phyloP scores from a whole-genome alignment of 2,329 filamentous ascomycete species.

The Colletotrichum ledebouriae region DNA sequence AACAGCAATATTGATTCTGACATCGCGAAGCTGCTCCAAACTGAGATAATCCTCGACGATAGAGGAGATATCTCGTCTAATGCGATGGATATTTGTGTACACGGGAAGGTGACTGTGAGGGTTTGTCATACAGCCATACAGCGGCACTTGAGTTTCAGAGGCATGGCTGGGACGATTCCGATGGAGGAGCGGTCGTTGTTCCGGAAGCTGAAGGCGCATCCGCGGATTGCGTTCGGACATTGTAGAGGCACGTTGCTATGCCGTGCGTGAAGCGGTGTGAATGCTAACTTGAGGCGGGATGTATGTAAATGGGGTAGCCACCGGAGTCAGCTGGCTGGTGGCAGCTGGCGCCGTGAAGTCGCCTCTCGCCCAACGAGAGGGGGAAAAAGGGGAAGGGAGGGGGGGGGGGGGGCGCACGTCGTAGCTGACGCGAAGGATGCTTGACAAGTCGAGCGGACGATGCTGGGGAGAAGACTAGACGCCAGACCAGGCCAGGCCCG shows the following conservation, averaged over 20 bases:
- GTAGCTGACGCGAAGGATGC: slow-evolving; percentile 2
- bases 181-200: slow-evolving; percentile 53
- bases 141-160: slow-evolving; percentile 53
- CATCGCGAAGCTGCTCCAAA: slow-evolving; percentile 82
- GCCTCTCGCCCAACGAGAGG: neutral
- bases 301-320: slow-evolving; percentile 7
- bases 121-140: slow-evolving; percentile 69
- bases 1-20: slow-evolving; percentile 84
- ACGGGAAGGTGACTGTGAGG: slow-evolving; percentile 75
- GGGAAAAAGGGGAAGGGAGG: neutral
- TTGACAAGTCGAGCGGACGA: slow-evolving; percentile 15
- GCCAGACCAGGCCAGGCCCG: slow-evolving; percentile 5
- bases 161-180: slow-evolving; percentile 53
- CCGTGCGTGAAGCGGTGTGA: neutral
- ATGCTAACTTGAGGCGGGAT: slow-evolving; percentile 6
- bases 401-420: slow-evolving; percentile 11
- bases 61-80: slow-evolving; percentile 73
- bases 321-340: neutral
- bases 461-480: slow-evolving; percentile 16
- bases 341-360: neutral
- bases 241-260: slow-evolving; percentile 29
- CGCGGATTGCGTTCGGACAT: slow-evolving; percentile 44
- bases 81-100: slow-evolving; percentile 83
- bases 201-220: slow-evolving; percentile 41
- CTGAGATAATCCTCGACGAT: slow-evolving; percentile 75